Conservation (phyloP, 306 rosid genomes). For the Parietaria judaica region DNA sequence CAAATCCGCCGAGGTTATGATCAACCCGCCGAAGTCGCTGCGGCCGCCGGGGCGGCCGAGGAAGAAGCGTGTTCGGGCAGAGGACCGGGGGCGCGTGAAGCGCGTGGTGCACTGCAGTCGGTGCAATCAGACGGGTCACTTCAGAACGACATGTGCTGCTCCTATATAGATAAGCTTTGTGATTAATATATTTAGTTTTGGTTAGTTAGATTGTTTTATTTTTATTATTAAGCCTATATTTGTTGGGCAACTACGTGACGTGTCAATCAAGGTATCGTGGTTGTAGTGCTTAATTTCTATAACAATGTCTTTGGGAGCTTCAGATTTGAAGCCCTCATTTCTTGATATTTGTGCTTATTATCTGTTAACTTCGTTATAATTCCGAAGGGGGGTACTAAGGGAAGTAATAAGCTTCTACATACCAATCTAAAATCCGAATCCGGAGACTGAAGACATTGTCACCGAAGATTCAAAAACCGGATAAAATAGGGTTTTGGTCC, state of each 20-base stretch:
- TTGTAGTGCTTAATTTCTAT: background rate
- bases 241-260: slow-evolving; percentile 26
- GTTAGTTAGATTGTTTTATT: slow-evolving; percentile 25
- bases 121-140: slow-evolving; percentile 87
- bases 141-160: slow-evolving; percentile 87
- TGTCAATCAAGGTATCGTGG: slow-evolving; percentile 12
- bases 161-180: slow-evolving; percentile 41
- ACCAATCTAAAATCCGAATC: too few relatives aligned
- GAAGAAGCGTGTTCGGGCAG: slow-evolving; percentile 77
- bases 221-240: slow-evolving; percentile 21
- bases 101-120: slow-evolving; percentile 92
- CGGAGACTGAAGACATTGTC: too few relatives aligned
- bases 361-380: too few relatives aligned
- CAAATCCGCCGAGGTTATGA: slow-evolving; percentile 33
- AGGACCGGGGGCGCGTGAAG: slow-evolving; percentile 78
- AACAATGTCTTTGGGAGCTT: too few relatives aligned
- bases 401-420: too few relatives aligned
- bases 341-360: too few relatives aligned
- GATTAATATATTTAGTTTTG: slow-evolving; percentile 28
- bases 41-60: slow-evolving; percentile 79
- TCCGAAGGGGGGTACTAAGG: too few relatives aligned
- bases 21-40: slow-evolving; percentile 76
- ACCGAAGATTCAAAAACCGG: too few relatives aligned
- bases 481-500: too few relatives aligned
- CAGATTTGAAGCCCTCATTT: too few relatives aligned